Conservation (phyloP, 306 rosid genomes). For the Casuarina cunninghamiana region DNA sequence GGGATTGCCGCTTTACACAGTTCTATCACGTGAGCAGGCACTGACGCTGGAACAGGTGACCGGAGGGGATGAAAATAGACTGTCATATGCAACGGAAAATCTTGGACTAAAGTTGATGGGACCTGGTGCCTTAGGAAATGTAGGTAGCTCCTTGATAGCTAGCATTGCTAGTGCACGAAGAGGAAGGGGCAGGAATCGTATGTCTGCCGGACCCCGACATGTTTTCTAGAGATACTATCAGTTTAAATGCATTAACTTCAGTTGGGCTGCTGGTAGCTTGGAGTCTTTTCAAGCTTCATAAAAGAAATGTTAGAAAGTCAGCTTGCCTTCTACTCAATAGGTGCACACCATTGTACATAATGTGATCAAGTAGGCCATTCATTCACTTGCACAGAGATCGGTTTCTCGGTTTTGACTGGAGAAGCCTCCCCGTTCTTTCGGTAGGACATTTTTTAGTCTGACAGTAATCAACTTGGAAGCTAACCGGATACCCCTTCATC, state of each 20-base stretch:
- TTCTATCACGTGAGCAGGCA: constrained; percentile 72
- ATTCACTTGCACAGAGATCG: constrained; percentile 23
- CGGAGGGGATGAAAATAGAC: constrained; percentile 57
- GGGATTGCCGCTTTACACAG: constrained; percentile 60
- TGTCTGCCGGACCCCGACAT: constrained; percentile 25
- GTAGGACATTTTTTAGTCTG: constrained; percentile 23
- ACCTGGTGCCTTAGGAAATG: constrained; percentile 41
- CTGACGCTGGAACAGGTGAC: constrained; percentile 41
- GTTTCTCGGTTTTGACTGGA: constrained; percentile 18
- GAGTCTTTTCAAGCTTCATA: constrained; percentile 9
- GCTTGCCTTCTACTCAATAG: constrained; percentile 13
- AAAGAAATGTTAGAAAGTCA: constrained; percentile 10
- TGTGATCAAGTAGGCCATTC: constrained; percentile 26
- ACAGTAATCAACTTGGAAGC: constrained; percentile 15
- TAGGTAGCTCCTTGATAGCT: constrained; percentile 41
- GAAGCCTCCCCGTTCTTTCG: constrained; percentile 11
- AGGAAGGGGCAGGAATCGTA: constrained; percentile 63
- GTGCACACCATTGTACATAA: constrained; percentile 26
- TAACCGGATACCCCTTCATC: constrained; percentile 24
- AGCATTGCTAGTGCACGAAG: constrained; percentile 54
- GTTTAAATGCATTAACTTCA: constrained; percentile 15
- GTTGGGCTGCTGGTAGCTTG: constrained; percentile 2
- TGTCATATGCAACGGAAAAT: constrained; percentile 47
- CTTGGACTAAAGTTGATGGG: constrained; percentile 85
- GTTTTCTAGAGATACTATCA: constrained; percentile 13